Conservation (phyloP, 768 basidiomycete genomes). For the Pulveroboletus sp. region DNA sequence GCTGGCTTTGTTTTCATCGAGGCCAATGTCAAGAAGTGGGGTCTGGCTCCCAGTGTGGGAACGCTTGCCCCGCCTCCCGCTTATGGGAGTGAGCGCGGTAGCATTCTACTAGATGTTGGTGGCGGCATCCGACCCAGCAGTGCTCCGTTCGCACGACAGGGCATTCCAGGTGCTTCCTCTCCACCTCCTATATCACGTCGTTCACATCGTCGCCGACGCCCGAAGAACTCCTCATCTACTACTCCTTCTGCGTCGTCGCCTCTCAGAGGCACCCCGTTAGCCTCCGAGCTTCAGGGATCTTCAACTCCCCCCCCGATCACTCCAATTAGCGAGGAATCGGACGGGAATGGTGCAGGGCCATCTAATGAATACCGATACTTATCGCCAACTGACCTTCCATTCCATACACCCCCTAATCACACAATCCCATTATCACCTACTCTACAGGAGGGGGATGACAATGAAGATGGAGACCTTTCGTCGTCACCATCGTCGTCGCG, state of each 20-base stretch:
- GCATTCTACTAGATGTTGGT: slow-evolving; percentile 90
- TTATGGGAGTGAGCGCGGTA: slow-evolving; percentile 95
- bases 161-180: slow-evolving; percentile 44
- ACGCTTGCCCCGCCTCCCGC: slow-evolving; percentile 97
- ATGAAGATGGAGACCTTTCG: slow-evolving; percentile 26
- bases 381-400: slow-evolving; percentile 61
- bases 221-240: slow-evolving; percentile 35
- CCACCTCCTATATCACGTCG: slow-evolving; percentile 43
- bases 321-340: slow-evolving; percentile 64
- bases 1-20: slow-evolving; percentile 99
- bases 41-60: slow-evolving; percentile 93
- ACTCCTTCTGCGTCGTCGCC: slow-evolving; percentile 59
- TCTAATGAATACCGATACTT: slow-evolving; percentile 50
- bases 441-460: slow-evolving; percentile 20
- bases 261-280: slow-evolving; percentile 48
- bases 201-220: slow-evolving; percentile 57
- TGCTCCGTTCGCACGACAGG: slow-evolving; percentile 39
- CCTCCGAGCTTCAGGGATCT: slow-evolving; percentile 43
- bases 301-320: slow-evolving; percentile 64
- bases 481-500: slow-evolving; percentile 35
- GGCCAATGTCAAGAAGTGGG: slow-evolving; percentile 99
- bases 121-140: slow-evolving; percentile 31
- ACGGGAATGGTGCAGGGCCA: slow-evolving; percentile 46
- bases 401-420: slow-evolving; percentile 48
- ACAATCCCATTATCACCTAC: slow-evolving; percentile 43